phyloP scores from a whole-genome alignment of 2,329 filamentous ascomycete genomes.

The Xylariaceae sp. region DNA sequence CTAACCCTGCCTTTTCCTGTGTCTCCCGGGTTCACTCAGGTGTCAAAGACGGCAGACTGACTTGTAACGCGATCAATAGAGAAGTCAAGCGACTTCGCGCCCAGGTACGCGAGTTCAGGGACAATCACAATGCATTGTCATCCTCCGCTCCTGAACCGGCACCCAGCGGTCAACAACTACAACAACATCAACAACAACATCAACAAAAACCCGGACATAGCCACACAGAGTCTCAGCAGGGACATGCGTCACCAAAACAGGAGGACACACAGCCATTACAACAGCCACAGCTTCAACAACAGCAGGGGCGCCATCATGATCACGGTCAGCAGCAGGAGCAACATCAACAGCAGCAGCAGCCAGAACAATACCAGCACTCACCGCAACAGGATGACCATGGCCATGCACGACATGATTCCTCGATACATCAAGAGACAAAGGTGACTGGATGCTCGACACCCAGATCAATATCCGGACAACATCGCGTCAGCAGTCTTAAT shows the following conservation, averaged over 20 bases:
- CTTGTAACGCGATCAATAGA: background rate
- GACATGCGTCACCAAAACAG: background rate
- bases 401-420: too few species aligned
- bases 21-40: background rate
- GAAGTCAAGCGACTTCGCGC: constrained; percentile 3
- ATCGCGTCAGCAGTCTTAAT: too few species aligned
- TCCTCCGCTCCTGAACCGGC: too few species aligned
- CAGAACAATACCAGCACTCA: background rate
- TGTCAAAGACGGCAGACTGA: background rate
- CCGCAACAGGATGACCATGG: background rate
- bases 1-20: background rate
- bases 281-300: background rate
- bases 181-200: background rate
- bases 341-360: background rate
- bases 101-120: constrained; percentile 1
- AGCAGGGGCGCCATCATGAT: too few species aligned
- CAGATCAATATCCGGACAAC: too few species aligned
- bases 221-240: background rate
- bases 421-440: too few species aligned
- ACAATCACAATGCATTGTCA: too few species aligned
- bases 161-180: background rate
- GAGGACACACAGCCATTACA: background rate
- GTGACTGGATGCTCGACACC: too few species aligned
- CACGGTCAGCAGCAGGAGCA: background rate
- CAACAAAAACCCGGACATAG: background rate